A percentile compares a stretch with the other conserved stretches of the same genome.
Evolutionary conservation across 768 basidiomycete genomes (phyloP).

Genomic region (Pisolithus orientalis): DNA sequence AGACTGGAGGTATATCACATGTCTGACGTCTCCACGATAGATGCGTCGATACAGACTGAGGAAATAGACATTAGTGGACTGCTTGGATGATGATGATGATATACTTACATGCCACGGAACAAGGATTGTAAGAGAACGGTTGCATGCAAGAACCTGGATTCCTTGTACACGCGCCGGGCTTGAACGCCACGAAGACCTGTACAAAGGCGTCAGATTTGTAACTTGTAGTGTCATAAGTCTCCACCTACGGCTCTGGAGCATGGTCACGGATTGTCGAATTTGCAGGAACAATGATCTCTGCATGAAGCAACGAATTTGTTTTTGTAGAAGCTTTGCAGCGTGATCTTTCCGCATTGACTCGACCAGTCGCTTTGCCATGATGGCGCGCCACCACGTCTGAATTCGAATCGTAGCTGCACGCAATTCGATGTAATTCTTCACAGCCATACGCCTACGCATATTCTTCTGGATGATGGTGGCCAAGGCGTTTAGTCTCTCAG

Average conservation of each 20-base stretch:
- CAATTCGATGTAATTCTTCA: slow-evolving; percentile 69
- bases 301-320: slow-evolving; percentile 59
- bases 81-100: not conserved
- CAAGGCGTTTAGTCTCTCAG: slow-evolving; percentile 81
- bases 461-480: slow-evolving; percentile 98
- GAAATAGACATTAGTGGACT: not conserved
- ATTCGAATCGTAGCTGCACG: slow-evolving; percentile 74
- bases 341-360: slow-evolving; percentile 64
- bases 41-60: slow-evolving; percentile 47
- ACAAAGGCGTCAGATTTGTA: slow-evolving; percentile 6
- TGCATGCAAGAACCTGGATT: slow-evolving; percentile 51
- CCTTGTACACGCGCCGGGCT: slow-evolving; percentile 53
- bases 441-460: slow-evolving; percentile 80
- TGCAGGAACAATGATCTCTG: slow-evolving; percentile 68
- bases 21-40: slow-evolving; percentile 55
- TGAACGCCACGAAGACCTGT: slow-evolving; percentile 72
- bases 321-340: slow-evolving; percentile 75
- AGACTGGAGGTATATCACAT: slow-evolving; percentile 83
- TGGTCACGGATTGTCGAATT: slow-evolving; percentile 53
- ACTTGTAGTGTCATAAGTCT: not conserved
- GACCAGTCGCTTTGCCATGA: slow-evolving; percentile 67
- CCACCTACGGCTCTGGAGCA: slow-evolving; percentile 81
- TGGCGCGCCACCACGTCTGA: slow-evolving; percentile 94
- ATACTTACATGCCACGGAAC: slow-evolving; percentile 79
- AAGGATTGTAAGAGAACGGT: slow-evolving; percentile 76